phyloP scores from a whole-genome alignment of 495 filamentous ascomycete genomes.

The Trichoderma parareesei region DNA sequence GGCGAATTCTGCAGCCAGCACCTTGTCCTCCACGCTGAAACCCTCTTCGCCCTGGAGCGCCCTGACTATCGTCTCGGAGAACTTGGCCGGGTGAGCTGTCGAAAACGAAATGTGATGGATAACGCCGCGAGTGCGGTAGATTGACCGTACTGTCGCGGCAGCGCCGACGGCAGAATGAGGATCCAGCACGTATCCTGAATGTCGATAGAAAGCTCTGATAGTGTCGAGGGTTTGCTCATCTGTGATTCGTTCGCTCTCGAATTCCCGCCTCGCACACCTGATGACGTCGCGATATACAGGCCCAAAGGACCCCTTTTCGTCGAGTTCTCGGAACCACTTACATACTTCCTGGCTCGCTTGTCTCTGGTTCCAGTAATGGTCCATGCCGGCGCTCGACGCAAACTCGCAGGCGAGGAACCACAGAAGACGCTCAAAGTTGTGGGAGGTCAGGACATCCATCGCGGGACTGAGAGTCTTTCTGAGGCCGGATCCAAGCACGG shows the following conservation, averaged over 20 bases:
- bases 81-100: slow-evolving; percentile 93
- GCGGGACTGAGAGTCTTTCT: slow-evolving; percentile 84
- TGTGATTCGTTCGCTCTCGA: slow-evolving; percentile 75
- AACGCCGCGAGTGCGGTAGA: slow-evolving; percentile 37
- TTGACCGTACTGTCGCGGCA: slow-evolving; percentile 57
- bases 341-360: slow-evolving; percentile 58
- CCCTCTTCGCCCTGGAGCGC: slow-evolving; percentile 58
- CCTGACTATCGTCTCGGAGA: slow-evolving; percentile 61
- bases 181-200: slow-evolving; percentile 71
- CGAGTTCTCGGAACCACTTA: slow-evolving; percentile 66
- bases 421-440: slow-evolving; percentile 91
- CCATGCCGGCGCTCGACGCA: slow-evolving; percentile 40
- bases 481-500: slow-evolving; percentile 20
- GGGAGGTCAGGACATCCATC: slow-evolving; percentile 93
- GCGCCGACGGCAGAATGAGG: slow-evolving; percentile 87
- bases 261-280: slow-evolving; percentile 52
- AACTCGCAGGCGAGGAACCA: slow-evolving; percentile 79
- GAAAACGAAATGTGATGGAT: slow-evolving; percentile 66
- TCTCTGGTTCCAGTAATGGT: slow-evolving; percentile 48
- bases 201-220: slow-evolving; percentile 58
- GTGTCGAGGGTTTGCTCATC: slow-evolving; percentile 68
- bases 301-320: slow-evolving; percentile 69
- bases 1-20: slow-evolving; percentile 71
- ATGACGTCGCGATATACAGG: slow-evolving; percentile 61
- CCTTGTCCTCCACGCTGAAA: slow-evolving; percentile 61